Base-by-base conservation (phyloP, 2,329 filamentous ascomycete species). In the Beauveria varroae region DNA sequence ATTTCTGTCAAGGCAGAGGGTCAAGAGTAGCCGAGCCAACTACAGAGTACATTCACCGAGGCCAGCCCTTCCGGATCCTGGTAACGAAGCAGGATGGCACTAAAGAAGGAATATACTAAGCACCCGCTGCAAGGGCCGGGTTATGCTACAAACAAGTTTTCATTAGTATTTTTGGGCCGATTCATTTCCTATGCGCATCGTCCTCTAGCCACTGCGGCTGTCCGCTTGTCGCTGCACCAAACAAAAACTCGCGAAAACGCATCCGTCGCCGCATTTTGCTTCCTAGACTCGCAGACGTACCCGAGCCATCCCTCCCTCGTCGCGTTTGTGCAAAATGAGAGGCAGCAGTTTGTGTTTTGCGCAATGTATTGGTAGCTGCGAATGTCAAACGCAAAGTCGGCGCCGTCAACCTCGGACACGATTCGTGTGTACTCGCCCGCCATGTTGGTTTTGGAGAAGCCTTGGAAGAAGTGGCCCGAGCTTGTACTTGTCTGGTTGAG, bases 391-490 rank as follows among this genome's bases (percentile, higher is more conserved):
- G 53, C 50, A 20, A 68, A 63, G 49, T 69, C 63, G n/a, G 61
- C 62, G 54, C 63, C 67, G 20, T 67, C 70, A 51, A 71, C 67
- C 5, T 68, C 57, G 12, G 24, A 30, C 44, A 67, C 57, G 34
- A 74, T 51, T 0, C 59, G n/a, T 5, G 72, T 70, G 26, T 50
- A 55, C 0, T 65, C 58, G 18, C 71, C 71, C 2, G 16, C 30
- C 62, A 67, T 73, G 46, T 69, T 64, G 3, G 49, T 1, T 7
- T 63, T 62, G 1, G 68, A 66, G 52, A 69, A 75, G 8, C 62
- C 72, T 57, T 75, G 73, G 67, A 75, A 75, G 5, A 66, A 67
- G 24, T 70, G 68, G 1, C 63, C 61, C 1, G 53, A 50, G 18
- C 28, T 34, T 0, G 66, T 65, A 8, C 43, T 58, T 14, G 67